Base-by-base conservation (phyloP, 2,329 filamentous ascomycete species). In the Cladosporium cucumerinum region DNA sequence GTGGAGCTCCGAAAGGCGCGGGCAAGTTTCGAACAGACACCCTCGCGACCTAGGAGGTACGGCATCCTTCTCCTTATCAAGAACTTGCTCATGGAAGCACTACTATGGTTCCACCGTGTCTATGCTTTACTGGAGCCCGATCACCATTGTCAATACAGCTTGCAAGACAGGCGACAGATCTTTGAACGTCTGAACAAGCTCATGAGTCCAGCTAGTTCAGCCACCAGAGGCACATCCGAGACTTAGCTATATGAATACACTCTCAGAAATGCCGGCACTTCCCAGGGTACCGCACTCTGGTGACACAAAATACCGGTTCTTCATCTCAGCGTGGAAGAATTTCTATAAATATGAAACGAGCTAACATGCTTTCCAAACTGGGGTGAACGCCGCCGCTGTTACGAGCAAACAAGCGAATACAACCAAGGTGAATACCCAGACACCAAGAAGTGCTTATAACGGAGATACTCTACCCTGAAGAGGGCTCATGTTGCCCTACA, bases 401-500 rank as follows among this genome's bases (percentile, higher is more conserved):
- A 62, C 49, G 60, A 62, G 32, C 11, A 43, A 23, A 30, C 30
- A 62, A 62, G 60, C 60, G 60, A 62, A 23, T 28, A 12, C 8
- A 30, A 30, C 28, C 4, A 30, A 30, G 28, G 12, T 46, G 18
- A 16, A 43, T 16, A n/a, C 25, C 36, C 34, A 52, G 49, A 62
- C 34, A 12, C 36, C 25, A 55, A 54, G 49, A 49, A 55, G 18
- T 55, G 49, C 60, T 62, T 62, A 62, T 62, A 62, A 39, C 49
- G 46, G 28, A 28, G 23, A 62, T 25, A 49, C 30, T 23, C 14
- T 62, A 49, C 60, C 60, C 60, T 62, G 34, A 54, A 21, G 34
- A 62, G 60, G 60, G 60, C 28, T 62, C 46, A 5, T 55, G 6
- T 46, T 62, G 60, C 60, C 60, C 60, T 62, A 55, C 25, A 55